A percentile compares a stretch with the other conserved stretches of the same genome.
These are phyloP conservation scores for Neurospora sp. DNA, from an alignment of 495 filamentous ascomycete species.

Conservation along the genomic window DNA sequence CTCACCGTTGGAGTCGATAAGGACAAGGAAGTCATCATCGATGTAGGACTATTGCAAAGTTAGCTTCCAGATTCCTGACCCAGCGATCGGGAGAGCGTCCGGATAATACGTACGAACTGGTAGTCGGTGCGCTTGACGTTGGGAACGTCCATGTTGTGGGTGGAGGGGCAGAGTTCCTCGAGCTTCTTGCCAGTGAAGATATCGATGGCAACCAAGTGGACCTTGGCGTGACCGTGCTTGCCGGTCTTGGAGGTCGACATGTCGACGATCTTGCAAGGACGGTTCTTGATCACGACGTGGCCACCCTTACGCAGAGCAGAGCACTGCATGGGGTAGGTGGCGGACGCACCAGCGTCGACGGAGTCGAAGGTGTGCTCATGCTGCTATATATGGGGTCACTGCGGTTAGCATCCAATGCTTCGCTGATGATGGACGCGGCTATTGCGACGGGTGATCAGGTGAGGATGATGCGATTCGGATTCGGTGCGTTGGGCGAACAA, in stretches of 20 bases:
- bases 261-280: slow-evolving; percentile 99
- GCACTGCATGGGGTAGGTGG: slow-evolving; percentile 96
- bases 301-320: slow-evolving; percentile 99
- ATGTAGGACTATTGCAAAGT: slow-evolving; percentile 42
- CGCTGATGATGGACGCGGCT: not conserved
- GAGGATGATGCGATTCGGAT: not conserved
- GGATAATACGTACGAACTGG: slow-evolving; percentile 63
- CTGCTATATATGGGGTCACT: slow-evolving; percentile 28
- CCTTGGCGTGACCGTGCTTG: slow-evolving; percentile 99
- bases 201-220: slow-evolving; percentile 91
- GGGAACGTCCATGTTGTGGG: slow-evolving; percentile 99
- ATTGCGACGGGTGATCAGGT: not conserved
- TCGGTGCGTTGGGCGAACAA: not conserved
- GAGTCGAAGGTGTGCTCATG: slow-evolving; percentile 87
- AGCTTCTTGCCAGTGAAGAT: slow-evolving; percentile 99
- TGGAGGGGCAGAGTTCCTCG: slow-evolving; percentile 97
- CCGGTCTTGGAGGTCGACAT: slow-evolving; percentile 99
- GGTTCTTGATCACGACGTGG: slow-evolving; percentile 91
- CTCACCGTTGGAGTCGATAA: slow-evolving; percentile 70
- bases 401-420: slow-evolving; percentile 2
- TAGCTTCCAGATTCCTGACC: not conserved
- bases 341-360: slow-evolving; percentile 83
- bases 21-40: slow-evolving; percentile 82
- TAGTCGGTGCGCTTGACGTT: slow-evolving; percentile 83
- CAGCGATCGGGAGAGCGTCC: not conserved